These are phyloP conservation scores for Psilocybe cyanescens DNA, from an alignment of 768 basidiomycete species.

Conservation along the genomic window DNA sequence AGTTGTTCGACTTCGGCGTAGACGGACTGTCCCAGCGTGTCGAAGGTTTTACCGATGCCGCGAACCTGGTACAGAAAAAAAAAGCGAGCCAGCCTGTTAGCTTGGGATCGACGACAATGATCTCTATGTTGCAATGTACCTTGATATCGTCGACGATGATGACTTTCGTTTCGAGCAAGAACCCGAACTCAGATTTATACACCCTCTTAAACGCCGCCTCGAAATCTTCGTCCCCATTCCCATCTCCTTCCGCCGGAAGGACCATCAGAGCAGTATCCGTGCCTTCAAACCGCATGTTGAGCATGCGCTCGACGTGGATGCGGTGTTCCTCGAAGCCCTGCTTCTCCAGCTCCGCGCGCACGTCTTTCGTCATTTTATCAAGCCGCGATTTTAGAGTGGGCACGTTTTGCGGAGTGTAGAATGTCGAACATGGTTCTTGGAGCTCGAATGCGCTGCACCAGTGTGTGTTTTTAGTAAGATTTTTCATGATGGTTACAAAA, in stretches of 20 bases:
- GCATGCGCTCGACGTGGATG: slow-evolving; percentile 79
- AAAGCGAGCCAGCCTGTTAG: not conserved
- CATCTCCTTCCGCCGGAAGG: slow-evolving; percentile 49
- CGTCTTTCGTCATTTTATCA: slow-evolving; percentile 66
- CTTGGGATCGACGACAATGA: not conserved
- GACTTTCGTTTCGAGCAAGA: slow-evolving; percentile 81
- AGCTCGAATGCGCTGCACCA: slow-evolving; percentile 74
- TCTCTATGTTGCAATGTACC: slow-evolving; percentile 37
- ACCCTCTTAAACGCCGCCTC: slow-evolving; percentile 77
- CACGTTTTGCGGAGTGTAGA: slow-evolving; percentile 66
- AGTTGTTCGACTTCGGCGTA: slow-evolving; percentile 73
- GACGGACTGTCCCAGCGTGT: slow-evolving; percentile 77
- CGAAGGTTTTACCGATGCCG: slow-evolving; percentile 90
- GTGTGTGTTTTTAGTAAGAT: not conserved
- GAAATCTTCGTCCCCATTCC: slow-evolving; percentile 69
- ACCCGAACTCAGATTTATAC: slow-evolving; percentile 91
- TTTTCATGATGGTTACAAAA: no score
- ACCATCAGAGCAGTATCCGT: slow-evolving; percentile 95
- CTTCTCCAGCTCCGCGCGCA: slow-evolving; percentile 64
- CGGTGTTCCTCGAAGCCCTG: slow-evolving; percentile 83
- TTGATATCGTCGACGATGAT: slow-evolving; percentile 93
- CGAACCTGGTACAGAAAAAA: slow-evolving; percentile 57
- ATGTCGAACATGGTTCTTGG: slow-evolving; percentile 88
- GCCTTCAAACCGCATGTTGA: slow-evolving; percentile 93
- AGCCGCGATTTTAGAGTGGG: slow-evolving; percentile 62